These are phyloP conservation scores for Sabuloglossum arenarium DNA, from an alignment of 495 filamentous ascomycete genomes.

Conservation along the genomic window DNA sequence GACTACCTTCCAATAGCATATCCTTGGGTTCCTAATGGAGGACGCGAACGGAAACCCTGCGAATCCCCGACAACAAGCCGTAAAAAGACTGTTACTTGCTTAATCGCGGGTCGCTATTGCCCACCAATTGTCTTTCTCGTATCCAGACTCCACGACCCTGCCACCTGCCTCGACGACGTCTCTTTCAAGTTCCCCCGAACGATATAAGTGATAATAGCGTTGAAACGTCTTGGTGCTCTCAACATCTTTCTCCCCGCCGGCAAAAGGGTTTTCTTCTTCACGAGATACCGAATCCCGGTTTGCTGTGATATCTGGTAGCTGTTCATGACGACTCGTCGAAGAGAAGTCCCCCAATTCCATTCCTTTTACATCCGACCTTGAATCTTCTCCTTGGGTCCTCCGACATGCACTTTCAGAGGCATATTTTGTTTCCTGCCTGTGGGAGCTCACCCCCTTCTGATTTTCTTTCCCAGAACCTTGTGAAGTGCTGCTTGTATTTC, in stretches of 20 bases:
- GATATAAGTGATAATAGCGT: constrained; percentile 89
- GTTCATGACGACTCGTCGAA: too few relatives aligned
- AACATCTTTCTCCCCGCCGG: constrained; percentile 3
- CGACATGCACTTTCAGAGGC: neutral
- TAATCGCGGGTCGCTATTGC: constrained; percentile 30
- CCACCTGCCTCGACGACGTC: constrained; percentile 63
- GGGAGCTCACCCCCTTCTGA: neutral
- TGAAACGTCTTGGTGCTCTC: constrained; percentile 35
- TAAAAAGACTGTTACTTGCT: neutral
- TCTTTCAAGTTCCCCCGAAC: constrained; percentile 64
- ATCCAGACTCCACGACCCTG: constrained; percentile 55
- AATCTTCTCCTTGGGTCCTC: constrained; percentile 18
- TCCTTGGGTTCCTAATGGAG: neutral
- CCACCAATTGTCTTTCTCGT: constrained; percentile 99
- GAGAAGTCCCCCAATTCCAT: too few relatives aligned
- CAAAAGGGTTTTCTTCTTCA: neutral
- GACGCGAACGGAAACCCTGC: neutral
- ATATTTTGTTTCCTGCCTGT: neutral
- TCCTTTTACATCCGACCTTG: too few relatives aligned
- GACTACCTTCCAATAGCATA: neutral
- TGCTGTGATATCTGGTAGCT: too few relatives aligned
- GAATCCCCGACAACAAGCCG: neutral
- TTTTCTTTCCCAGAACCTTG: neutral
- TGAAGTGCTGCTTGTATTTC: constrained; percentile 2
- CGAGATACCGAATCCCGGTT: too few relatives aligned